Base-by-base conservation (phyloP, 2,329 filamentous ascomycete species). In the Epichloe coenophiala region DNA sequence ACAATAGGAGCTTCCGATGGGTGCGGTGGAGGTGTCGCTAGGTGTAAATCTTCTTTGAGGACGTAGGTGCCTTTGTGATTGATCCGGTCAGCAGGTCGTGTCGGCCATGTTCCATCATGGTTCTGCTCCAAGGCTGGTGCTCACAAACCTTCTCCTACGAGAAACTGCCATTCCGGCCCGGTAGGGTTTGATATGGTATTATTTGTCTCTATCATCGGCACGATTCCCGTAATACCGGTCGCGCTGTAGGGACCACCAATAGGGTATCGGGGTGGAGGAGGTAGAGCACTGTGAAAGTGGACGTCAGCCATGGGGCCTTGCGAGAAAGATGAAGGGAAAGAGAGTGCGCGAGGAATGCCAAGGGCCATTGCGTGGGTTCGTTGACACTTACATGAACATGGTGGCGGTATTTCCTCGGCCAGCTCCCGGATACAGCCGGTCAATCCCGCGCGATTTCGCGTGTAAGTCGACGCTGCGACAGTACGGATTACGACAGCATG, bases 11-110 rank as follows among this genome's bases (percentile, higher is more conserved):
- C 83, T 72, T 98, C 93, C 54, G 90, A 95, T 21, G 93, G 93
- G 68, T 98, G 93, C 13, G 90, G 90, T 55, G 91, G 91, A 51
- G 93, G 93, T 36, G 90, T 96, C 42, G 93, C 91, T 51, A 98
- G 83, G 58, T 89, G 85, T 31, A 98, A 73, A 65, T 95, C 88
- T 68, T 98, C 91, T 65, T 89, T 85, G 42, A 97, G 78, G 21
- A 86, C 77, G 63, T 98, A 98, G 54, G 87, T 91, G 61, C 90
- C 88, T 93, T 59, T 49, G 36, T 17, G 35, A 13, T 31, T 50
- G 47, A 23, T 7, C 42, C 12, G 9, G 53, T 57, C 49, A 56
- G 51, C 38, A 47, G 56, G 21, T 17, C n/a, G 15, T 17, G 33
- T 41, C n/a, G 41, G 23, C 15, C 5, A 8, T 8, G 5, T 39